Evolutionary conservation across 2,329 filamentous ascomycete species (phyloP), one percentile per base, ranked within the genome.

Genomic region (Cadophora gregata): DNA sequence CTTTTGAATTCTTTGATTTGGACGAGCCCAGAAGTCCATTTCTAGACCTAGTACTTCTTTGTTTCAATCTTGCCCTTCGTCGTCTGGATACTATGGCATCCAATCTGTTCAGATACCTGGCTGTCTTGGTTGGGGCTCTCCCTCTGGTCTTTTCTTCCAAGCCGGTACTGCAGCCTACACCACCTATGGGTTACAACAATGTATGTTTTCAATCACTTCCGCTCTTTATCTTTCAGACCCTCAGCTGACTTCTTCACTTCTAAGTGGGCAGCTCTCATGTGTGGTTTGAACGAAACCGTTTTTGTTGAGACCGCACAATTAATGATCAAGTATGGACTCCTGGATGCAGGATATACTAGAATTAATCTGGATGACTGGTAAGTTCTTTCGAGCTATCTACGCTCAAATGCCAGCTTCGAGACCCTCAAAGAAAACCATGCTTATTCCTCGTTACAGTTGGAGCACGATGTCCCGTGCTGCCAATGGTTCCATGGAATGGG

Each of bases 331-430:
- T 77, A 81, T 4, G 85, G 82, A 6, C 77, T 85, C 7, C 79
- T 81, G 68, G 82, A 83, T 47, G 80, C 80, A 10, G 85, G 85
- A 4, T 88, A 88, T 72, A 76, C 82, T 29, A 85, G 87, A 59
- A 82, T 88, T 68, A 87, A 87, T 65, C 82, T 87, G 63, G 87
- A 90, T 72, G 88, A 90, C 74, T 89, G 87, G 50, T 53, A 16
- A 29, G 50, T n/a, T 31, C n/a, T 21, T 21, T 7, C 2, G 5
- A n/a, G 6, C 2, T 47, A 3, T 47, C 42, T 7, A 47, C 8
- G 21, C 21, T 7, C 5, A 6, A 47, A n/a, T 21, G 5, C 10
- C 5, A 16, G 2, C 38, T 45, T n/a, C 1, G 14, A 47, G 10
- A 47, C 19, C 19, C 21, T 31, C 50, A 9, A 31, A 53, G 3